Percentiles rank a stretch among this genome's conserved stretches.
These are phyloP conservation scores for Globisporangium paroecandrum DNA, from an alignment of 352 stramenopile species.

Conservation along the genomic window DNA sequence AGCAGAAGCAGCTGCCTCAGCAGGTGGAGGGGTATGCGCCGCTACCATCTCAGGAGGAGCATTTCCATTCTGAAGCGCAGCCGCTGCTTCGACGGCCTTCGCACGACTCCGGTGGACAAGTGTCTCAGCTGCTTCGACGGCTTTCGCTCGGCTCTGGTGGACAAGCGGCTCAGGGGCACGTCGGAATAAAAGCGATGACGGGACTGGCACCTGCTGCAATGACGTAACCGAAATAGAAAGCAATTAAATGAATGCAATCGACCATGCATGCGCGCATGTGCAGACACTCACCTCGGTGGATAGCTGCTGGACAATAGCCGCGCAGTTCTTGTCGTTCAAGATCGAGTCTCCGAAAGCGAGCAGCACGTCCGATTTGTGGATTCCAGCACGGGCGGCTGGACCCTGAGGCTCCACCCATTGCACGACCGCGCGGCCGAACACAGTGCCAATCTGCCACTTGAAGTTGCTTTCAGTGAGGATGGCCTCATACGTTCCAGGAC, in stretches of 20 bases:
- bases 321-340: conserved; percentile 75
- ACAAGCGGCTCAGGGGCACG: conserved; percentile 44
- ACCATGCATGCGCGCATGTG: background rate
- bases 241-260: background rate
- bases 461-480: conserved; percentile 74
- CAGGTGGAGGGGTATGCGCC: background rate
- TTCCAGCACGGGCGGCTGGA: conserved; percentile 57
- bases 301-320: conserved; percentile 69
- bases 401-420: conserved; percentile 68
- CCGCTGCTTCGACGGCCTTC: conserved; percentile 11
- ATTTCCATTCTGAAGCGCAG: conserved; percentile 12
- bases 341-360: conserved; percentile 70
- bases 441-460: conserved; percentile 79
- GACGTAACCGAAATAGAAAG: conserved; percentile 6
- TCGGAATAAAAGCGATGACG: conserved; percentile 68
- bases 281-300: conserved; percentile 56
- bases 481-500: conserved; percentile 75
- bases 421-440: conserved; percentile 81
- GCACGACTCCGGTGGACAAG: conserved; percentile 7
- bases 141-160: conserved; percentile 12
- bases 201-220: conserved; percentile 52
- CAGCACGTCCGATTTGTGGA: conserved; percentile 85
- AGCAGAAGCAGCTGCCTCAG: background rate
- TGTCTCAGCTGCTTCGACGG: conserved; percentile 26
- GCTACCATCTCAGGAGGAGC: background rate